phyloP scores from a whole-genome alignment of 2,329 filamentous ascomycete genomes.

The Fusarium beomiforme region DNA sequence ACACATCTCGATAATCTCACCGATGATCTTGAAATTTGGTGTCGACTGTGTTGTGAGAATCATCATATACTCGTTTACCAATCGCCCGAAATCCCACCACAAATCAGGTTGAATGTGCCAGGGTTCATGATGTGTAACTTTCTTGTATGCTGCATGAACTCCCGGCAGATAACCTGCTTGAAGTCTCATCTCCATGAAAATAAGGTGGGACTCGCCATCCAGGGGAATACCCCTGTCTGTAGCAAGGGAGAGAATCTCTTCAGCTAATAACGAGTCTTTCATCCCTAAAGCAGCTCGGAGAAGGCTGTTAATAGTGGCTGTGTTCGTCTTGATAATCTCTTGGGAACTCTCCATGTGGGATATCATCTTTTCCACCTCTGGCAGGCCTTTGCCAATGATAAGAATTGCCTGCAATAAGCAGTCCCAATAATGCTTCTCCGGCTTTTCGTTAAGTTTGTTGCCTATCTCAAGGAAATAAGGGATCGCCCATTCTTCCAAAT shows the following conservation, averaged over 20 bases:
- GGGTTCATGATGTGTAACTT: constrained; percentile 45
- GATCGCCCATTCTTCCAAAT: constrained; percentile 70
- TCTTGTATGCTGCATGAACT: constrained; percentile 72
- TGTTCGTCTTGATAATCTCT: constrained; percentile 66
- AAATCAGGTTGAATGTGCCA: constrained; percentile 56
- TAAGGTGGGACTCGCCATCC: constrained; percentile 74
- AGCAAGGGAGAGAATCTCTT: constrained; percentile 76
- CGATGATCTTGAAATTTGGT: constrained; percentile 75
- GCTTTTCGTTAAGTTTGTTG: constrained; percentile 54
- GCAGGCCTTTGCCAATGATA: constrained; percentile 72
- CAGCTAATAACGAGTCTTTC: constrained; percentile 75
- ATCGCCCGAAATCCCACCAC: constrained; percentile 63
- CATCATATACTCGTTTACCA: constrained; percentile 77
- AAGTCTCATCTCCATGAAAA: constrained; percentile 82
- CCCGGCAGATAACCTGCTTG: constrained; percentile 76
- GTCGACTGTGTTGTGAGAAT: constrained; percentile 70
- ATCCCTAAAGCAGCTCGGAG: constrained; percentile 77
- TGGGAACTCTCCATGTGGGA: constrained; percentile 76
- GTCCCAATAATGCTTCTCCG: constrained; percentile 72
- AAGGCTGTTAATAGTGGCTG: constrained; percentile 79
- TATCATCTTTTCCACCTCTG: constrained; percentile 61
- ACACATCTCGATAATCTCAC: constrained; percentile 77
- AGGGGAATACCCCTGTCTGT: constrained; percentile 71
- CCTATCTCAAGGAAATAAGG: constrained; percentile 65
- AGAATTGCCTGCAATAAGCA: constrained; percentile 78